These are phyloP conservation scores for barrel medic (Medicago truncatula) DNA, from an alignment of 306 rosid genomes.

Conservation along the genomic window MtrunA17r5.0-ANR NC_053046.1:33238501-33239000, in stretches of 20 bases:
- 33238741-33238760: constrained; percentile 65
- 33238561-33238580: constrained; percentile 43
- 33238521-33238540: constrained; percentile 61
- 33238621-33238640: constrained; percentile 56
- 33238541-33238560: constrained; percentile 53
- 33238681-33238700: constrained; percentile 57
- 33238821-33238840: constrained; percentile 47
- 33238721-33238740: constrained; percentile 57
- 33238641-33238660: constrained; percentile 78
- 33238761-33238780: constrained; percentile 60
- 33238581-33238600: constrained; percentile 63
- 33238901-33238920: constrained; percentile 49
- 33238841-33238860: constrained; percentile 40
- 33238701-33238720: constrained; percentile 51
- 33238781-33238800: constrained; percentile 49
- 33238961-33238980: constrained; percentile 60
- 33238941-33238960: constrained; percentile 73
- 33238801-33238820: constrained; percentile 43
- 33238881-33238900: constrained; percentile 28
- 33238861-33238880: constrained; percentile 48
- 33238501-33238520: constrained; percentile 44
- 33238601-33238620: constrained; percentile 47
- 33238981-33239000: constrained; percentile 61
- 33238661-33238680: constrained; percentile 76
- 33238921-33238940: constrained; percentile 70